These are phyloP conservation scores for Echria macrotheca DNA, from an alignment of 495 filamentous ascomycete species.

Conservation along the genomic window DNA sequence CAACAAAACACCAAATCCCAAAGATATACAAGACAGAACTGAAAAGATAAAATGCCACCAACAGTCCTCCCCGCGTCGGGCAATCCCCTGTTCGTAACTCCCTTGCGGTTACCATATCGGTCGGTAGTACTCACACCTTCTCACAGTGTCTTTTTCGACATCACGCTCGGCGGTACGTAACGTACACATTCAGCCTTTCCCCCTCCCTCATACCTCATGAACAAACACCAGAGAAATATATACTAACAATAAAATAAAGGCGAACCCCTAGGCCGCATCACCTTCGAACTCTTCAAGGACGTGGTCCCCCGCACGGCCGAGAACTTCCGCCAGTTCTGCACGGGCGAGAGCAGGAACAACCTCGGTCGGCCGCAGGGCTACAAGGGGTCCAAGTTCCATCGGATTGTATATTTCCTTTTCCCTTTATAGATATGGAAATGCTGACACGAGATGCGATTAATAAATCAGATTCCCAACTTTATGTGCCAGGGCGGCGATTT, in stretches of 20 bases:
- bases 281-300: slow-evolving; percentile 88
- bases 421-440: too few relatives aligned
- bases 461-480: slow-evolving; percentile 85
- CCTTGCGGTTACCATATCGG: background rate
- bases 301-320: slow-evolving; percentile 83
- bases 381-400: slow-evolving; percentile 90
- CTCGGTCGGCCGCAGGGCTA: slow-evolving; percentile 84
- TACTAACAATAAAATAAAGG: slow-evolving; percentile 43
- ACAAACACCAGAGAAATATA: background rate
- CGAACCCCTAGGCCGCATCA: slow-evolving; percentile 84
- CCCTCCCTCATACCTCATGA: background rate
- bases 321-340: slow-evolving; percentile 97
- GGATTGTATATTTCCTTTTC: slow-evolving; percentile 64
- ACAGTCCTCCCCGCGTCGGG: slow-evolving; percentile 49
- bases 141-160: slow-evolving; percentile 81
- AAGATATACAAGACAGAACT: background rate
- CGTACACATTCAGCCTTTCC: background rate
- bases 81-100: slow-evolving; percentile 47
- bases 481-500: slow-evolving; percentile 98
- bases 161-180: slow-evolving; percentile 87
- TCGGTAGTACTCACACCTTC: background rate
- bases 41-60: slow-evolving; percentile 36
- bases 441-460: too few relatives aligned
- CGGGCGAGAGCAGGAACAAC: slow-evolving; percentile 79
- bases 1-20: background rate